phyloP scores from a whole-genome alignment of 2,329 filamentous ascomycete genomes.

The Xylariaceae sp. region DNA sequence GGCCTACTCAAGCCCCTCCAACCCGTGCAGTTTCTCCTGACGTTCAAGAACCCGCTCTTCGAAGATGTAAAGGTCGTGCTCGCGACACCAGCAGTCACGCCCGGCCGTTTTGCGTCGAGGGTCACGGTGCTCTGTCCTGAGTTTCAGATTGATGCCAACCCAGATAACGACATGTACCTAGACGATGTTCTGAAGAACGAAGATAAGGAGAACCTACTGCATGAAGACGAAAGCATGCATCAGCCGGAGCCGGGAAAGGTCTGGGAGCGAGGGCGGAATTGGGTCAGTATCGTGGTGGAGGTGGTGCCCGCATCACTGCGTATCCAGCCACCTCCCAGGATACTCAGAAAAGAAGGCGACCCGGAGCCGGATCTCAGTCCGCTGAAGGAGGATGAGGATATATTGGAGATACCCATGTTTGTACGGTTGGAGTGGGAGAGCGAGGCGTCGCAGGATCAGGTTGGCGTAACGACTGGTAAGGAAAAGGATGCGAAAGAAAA shows the following conservation, averaged over 20 bases:
- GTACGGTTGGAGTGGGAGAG: conserved; percentile 87
- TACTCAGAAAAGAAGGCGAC: conserved; percentile 28
- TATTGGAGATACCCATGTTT: conserved; percentile 88
- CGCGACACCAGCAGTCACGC: conserved; percentile 74
- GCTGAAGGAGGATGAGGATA: conserved; percentile 54
- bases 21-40: conserved; percentile 75
- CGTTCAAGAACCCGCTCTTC: conserved; percentile 90
- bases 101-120: conserved; percentile 67
- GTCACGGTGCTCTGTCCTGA: conserved; percentile 92
- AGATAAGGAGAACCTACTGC: conserved; percentile 35
- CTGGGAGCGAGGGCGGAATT: conserved; percentile 92
- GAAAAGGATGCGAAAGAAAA: conserved; percentile 65
- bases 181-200: conserved; percentile 75
- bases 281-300: conserved; percentile 90
- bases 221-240: conserved; percentile 39
- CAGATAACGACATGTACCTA: conserved; percentile 69
- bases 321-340: conserved; percentile 32
- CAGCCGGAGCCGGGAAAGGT: conserved; percentile 85
- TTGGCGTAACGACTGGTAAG: conserved; percentile 47
- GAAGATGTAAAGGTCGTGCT: conserved; percentile 83
- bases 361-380: conserved; percentile 41
- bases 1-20: conserved; percentile 49
- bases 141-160: conserved; percentile 91
- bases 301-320: conserved; percentile 62
- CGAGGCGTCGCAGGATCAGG: conserved; percentile 57